These are phyloP conservation scores for Meyerozyma sp. DNA, from an alignment of 1,139 yeast genomes.

Conservation along the genomic window DNA sequence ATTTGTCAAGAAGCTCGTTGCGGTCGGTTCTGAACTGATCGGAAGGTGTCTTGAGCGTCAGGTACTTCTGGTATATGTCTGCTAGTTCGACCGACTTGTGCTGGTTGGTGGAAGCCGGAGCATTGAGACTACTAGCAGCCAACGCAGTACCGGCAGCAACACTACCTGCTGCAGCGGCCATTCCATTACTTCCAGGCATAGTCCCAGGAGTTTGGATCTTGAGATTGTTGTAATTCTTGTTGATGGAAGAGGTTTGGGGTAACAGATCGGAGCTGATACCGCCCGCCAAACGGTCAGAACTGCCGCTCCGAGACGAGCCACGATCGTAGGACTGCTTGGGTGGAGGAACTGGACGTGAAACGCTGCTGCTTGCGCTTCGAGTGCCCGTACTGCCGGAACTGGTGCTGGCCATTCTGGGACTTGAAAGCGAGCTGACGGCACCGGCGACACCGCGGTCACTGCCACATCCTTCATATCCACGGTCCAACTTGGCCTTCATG, in stretches of 20 bases:
- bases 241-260: not conserved
- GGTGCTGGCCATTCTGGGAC: conserved; percentile 3
- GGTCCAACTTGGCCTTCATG: conserved; percentile 55
- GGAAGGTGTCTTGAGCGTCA: conserved; percentile 37
- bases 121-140: not conserved
- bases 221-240: conserved; percentile 10
- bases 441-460: conserved; percentile 57
- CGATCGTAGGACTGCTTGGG: not conserved
- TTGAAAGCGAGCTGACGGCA: conserved; percentile 45
- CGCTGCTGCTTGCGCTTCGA: conserved; percentile 1
- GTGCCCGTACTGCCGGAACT: not conserved
- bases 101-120: conserved; percentile 7
- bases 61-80: conserved; percentile 43
- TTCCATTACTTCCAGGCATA: not conserved
- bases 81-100: conserved; percentile 39
- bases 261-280: not conserved
- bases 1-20: conserved; percentile 32
- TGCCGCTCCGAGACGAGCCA: conserved; percentile 7
- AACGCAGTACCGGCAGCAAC: conserved; percentile 1
- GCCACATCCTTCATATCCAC: conserved; percentile 86
- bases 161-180: conserved; percentile 2
- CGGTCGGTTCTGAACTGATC: conserved; percentile 31
- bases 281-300: conserved; percentile 19
- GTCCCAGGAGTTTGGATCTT: not conserved
- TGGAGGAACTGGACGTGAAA: not conserved